These are phyloP conservation scores for Cadophora luteo-olivacea DNA, from an alignment of 2,329 filamentous ascomycete species.

Conservation along the genomic window DNA sequence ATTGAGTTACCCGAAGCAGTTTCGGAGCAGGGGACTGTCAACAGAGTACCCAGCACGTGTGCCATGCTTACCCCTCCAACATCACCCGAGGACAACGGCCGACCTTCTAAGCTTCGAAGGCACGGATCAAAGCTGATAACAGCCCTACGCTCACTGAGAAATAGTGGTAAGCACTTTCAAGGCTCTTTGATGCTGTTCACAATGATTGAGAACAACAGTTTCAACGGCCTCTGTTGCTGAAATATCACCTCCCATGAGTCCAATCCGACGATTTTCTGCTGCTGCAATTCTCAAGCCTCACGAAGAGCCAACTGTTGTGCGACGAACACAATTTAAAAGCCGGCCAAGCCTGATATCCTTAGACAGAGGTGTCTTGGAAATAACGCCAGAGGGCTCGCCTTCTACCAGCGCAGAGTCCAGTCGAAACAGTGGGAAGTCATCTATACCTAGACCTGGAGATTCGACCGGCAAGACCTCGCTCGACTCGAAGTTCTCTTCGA, in stretches of 20 bases:
- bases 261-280: slow-evolving; percentile 48
- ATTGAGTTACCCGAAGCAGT: slow-evolving; percentile 13
- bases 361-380: slow-evolving; percentile 42
- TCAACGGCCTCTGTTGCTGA: slow-evolving; percentile 32
- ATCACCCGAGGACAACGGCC: slow-evolving; percentile 35
- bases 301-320: slow-evolving; percentile 51
- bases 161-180: slow-evolving; percentile 42
- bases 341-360: slow-evolving; percentile 47
- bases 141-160: slow-evolving; percentile 51
- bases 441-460: slow-evolving; percentile 36
- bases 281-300: slow-evolving; percentile 47
- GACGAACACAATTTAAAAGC: slow-evolving; percentile 48
- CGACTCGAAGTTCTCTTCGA: slow-evolving; percentile 51
- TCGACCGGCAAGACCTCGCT: slow-evolving; percentile 46
- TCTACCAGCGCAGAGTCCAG: slow-evolving; percentile 39
- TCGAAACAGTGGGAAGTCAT: slow-evolving; percentile 41
- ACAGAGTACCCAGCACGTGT: slow-evolving; percentile 8
- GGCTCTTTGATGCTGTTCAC: slow-evolving; percentile 1
- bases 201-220: slow-evolving; percentile 24
- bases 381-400: slow-evolving; percentile 36
- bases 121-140: slow-evolving; percentile 52
- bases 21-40: slow-evolving; percentile 21
- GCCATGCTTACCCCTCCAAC: slow-evolving; percentile 40
- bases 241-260: slow-evolving; percentile 7
- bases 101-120: slow-evolving; percentile 48